These are phyloP conservation scores for Ceratocystis cacaofunesta DNA, from an alignment of 2,329 filamentous ascomycete genomes.

Conservation along the genomic window DNA sequence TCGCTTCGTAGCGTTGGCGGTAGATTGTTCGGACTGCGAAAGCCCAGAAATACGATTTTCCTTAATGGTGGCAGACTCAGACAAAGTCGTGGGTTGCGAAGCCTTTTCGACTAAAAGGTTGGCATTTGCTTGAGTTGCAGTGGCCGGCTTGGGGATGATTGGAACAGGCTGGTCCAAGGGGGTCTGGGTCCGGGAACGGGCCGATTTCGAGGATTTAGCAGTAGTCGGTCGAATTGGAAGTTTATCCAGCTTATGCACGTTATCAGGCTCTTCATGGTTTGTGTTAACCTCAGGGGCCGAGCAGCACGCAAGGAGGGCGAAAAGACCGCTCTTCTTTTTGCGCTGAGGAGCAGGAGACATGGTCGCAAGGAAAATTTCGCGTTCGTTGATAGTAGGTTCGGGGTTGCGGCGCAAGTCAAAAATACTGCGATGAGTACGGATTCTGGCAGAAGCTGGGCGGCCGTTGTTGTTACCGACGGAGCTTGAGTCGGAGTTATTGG, in stretches of 20 bases:
- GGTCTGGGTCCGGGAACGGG: slow-evolving; percentile 30
- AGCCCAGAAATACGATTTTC: slow-evolving; percentile 34
- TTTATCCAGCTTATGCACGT: slow-evolving; percentile 44
- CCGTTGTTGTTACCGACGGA: slow-evolving; percentile 6
- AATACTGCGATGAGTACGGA: slow-evolving; percentile 16
- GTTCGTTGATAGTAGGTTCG: slow-evolving; percentile 12
- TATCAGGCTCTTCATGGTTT: slow-evolving; percentile 35
- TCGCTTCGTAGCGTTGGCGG: slow-evolving; percentile 28
- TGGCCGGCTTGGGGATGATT: slow-evolving; percentile 18
- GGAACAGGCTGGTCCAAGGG: slow-evolving; percentile 35
- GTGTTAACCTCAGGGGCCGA: slow-evolving; percentile 46
- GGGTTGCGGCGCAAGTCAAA: slow-evolving; percentile 21
- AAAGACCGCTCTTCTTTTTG: slow-evolving; percentile 39
- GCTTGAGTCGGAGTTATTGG: slow-evolving; percentile 12
- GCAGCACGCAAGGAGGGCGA: slow-evolving; percentile 53
- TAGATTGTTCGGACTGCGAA: slow-evolving; percentile 33
- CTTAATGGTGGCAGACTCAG: slow-evolving; percentile 26
- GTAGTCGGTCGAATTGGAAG: slow-evolving; percentile 40
- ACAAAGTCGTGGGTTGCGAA: slow-evolving; percentile 23
- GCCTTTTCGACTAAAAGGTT: slow-evolving; percentile 35
- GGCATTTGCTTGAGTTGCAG: slow-evolving; percentile 24
- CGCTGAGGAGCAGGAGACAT: slow-evolving; percentile 32
- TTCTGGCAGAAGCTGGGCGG: slow-evolving; percentile 14
- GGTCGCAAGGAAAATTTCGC: slow-evolving; percentile 16
- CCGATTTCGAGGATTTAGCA: slow-evolving; percentile 29